Base-by-base conservation (phyloP, 768 basidiomycete genomes). In the Phlebiopsis flavidoalba region DNA sequence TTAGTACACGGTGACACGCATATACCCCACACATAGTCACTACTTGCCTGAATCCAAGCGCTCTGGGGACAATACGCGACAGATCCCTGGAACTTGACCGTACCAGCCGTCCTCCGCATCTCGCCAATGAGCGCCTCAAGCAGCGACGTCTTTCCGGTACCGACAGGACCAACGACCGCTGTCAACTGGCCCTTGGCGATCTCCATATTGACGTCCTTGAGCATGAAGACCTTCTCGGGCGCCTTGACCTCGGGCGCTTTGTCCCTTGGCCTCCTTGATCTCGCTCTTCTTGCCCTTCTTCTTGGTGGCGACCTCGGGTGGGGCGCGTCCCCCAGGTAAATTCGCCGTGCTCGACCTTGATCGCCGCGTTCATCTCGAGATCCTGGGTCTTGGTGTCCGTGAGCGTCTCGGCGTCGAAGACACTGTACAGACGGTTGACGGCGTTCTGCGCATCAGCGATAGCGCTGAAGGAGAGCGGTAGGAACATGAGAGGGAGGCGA, bases 1-100 rank as follows among this genome's bases (percentile, higher is more conserved):
- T 11, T 7, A 26, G 2, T 5, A 17, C 5, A 53, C 36, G 8
- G 24, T 43, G 4, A 64, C 81, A 31, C 6, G 26, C 26, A 31
- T 31, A 31, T 31, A 31, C 26, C 26, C 26, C 26, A 6, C 26
- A 31, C 6, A 31, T 31, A 31, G 26, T 55, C 58, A 85, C 85
- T 67, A 87, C 82, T 77, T 0, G 83, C 81, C 70, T 88, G 86
- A 52, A 91, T 89, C 88, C 88, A 91, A 0, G 88, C 86, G 0
- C 80, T 82, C 71, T 91, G 89, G 14, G 87, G 79, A 67, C 86
- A 88, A 67, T 89, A 91, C 5, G 82, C 86, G 10, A 89, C 77
- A 14, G 74, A 72, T 0, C 88, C 88, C 8, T 88, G 84, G 64
- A 89, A 85, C 0, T 75, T 72, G 43, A 86, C 80, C 12, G 72